Conservation (phyloP, 2,329 filamentous ascomycete species). For the Aureobasidium pullulans region DNA sequence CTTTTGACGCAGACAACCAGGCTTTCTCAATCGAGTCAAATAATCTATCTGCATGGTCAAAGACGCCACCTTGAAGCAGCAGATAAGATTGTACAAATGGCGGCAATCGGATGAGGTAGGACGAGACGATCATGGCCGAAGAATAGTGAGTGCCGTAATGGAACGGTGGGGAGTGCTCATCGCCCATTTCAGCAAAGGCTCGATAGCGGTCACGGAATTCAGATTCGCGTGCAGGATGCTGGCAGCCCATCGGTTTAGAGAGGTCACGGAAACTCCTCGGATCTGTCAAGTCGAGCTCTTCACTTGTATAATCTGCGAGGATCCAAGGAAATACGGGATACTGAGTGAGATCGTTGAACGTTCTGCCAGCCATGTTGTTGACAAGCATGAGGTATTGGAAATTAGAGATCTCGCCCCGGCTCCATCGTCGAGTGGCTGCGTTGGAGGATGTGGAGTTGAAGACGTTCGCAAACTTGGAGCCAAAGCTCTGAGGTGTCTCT, state of each 20-base stretch:
- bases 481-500: slow-evolving; percentile 59
- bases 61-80: slow-evolving; percentile 86
- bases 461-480: slow-evolving; percentile 84
- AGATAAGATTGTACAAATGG: slow-evolving; percentile 96
- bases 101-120: slow-evolving; percentile 88
- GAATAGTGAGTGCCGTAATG: slow-evolving; percentile 99
- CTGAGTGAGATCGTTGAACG: slow-evolving; percentile 96
- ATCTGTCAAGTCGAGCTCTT: slow-evolving; percentile 79
- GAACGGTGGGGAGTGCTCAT: slow-evolving; percentile 67
- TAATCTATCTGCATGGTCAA: slow-evolving; percentile 90
- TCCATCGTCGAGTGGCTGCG: slow-evolving; percentile 81
- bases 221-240: slow-evolving; percentile 65
- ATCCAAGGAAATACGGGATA: slow-evolving; percentile 99
- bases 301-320: slow-evolving; percentile 88
- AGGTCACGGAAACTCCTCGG: slow-evolving; percentile 83
- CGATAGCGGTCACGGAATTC: slow-evolving; percentile 80
- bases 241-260: slow-evolving; percentile 93
- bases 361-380: slow-evolving; percentile 93
- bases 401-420: slow-evolving; percentile 91
- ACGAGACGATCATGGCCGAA: slow-evolving; percentile 97
- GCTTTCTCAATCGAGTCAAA: slow-evolving; percentile 90
- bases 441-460: slow-evolving; percentile 79
- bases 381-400: slow-evolving; percentile 98
- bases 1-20: slow-evolving; percentile 82
- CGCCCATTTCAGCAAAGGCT: slow-evolving; percentile 84